A percentile compares a stretch with the other conserved stretches of the same genome.
Evolutionary conservation across 805 yeast species (phyloP).

Genomic region (Cyberlindnera maritima): DNA sequence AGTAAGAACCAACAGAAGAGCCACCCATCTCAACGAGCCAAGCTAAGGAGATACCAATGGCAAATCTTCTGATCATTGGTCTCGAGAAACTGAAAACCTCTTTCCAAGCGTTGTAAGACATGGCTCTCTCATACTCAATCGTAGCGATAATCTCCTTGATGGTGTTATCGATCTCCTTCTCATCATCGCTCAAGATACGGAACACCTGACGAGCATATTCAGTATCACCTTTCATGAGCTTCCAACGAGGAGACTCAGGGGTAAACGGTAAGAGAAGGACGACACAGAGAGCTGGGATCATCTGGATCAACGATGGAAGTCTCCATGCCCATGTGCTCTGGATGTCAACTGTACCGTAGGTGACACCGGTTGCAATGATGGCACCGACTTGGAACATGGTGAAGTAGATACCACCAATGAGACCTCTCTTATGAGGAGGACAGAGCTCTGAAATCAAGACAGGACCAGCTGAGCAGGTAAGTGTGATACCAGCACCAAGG

Average conservation of each 20-base stretch:
- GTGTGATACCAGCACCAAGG: conserved; percentile 10
- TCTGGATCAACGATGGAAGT: conserved; percentile 26
- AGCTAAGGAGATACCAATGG: conserved; percentile 5
- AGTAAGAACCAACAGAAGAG: conserved; percentile 14
- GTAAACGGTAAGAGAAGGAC: conserved; percentile 19
- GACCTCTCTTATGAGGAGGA: conserved; percentile 12
- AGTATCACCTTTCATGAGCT: conserved; percentile 6
- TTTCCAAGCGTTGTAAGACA: conserved; percentile 4
- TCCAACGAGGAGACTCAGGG: conserved; percentile 18
- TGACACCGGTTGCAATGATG: conserved; percentile 29
- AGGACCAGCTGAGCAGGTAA: conserved; percentile 12
- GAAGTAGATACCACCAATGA: conserved; percentile 25
- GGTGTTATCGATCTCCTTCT: conserved; percentile 4
- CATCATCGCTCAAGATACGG: conserved; percentile 3
- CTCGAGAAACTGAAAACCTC: conserved; percentile 8
- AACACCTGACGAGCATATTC: conserved; percentile 15
- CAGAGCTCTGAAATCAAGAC: conserved; percentile 9
- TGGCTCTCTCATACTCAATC: conserved; percentile 2
- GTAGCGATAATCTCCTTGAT: neutral
- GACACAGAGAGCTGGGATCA: conserved; percentile 22
- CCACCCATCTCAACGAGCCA: conserved; percentile 19
- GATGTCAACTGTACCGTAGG: conserved; percentile 29
- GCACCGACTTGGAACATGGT: conserved; percentile 31
- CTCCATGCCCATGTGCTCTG: conserved; percentile 32
- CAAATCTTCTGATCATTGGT: conserved; percentile 13